Evolutionary conservation across 1,139 yeast genomes (phyloP).

Genomic region (Protomyces pachydermus): DNA sequence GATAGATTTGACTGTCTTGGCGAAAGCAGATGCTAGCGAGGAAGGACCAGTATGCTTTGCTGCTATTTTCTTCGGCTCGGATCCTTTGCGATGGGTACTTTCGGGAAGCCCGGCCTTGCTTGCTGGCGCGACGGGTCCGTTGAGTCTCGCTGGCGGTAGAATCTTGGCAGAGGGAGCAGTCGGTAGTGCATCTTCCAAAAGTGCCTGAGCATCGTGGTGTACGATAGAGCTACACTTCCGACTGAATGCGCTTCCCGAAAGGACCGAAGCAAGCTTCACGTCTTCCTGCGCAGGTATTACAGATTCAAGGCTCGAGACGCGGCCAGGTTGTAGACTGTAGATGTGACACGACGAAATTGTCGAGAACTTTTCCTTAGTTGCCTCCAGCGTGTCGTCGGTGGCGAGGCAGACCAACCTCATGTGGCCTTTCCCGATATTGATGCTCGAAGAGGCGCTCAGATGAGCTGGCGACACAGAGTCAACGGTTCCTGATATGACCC

Average conservation of each 20-base stretch:
- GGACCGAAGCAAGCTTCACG: background rate
- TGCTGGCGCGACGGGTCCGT: background rate
- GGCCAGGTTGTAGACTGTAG: constrained; percentile 32
- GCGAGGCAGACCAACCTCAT: constrained; percentile 25
- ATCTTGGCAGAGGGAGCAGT: background rate
- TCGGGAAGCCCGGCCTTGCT: background rate
- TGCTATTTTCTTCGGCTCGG: background rate
- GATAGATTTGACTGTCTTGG: constrained; percentile 17
- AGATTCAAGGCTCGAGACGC: constrained; percentile 11
- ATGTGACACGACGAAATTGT: constrained; percentile 28
- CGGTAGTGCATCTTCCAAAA: background rate
- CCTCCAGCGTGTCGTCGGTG: constrained; percentile 30
- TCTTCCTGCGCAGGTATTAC: background rate
- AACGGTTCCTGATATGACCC: constrained; percentile 25
- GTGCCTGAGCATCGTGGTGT: constrained; percentile 1
- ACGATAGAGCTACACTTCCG: background rate
- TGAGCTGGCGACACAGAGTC: background rate
- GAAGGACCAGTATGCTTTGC: constrained; percentile 5
- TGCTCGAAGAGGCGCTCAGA: too few relatives aligned
- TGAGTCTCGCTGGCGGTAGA: background rate
- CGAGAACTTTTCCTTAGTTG: constrained; percentile 25
- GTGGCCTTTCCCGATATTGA: background rate
- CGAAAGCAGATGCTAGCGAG: constrained; percentile 19
- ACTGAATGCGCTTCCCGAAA: background rate
- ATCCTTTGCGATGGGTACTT: background rate